phyloP scores from a whole-genome alignment of 306 rosid species.

The Pyrus pyrifolia region DNA sequence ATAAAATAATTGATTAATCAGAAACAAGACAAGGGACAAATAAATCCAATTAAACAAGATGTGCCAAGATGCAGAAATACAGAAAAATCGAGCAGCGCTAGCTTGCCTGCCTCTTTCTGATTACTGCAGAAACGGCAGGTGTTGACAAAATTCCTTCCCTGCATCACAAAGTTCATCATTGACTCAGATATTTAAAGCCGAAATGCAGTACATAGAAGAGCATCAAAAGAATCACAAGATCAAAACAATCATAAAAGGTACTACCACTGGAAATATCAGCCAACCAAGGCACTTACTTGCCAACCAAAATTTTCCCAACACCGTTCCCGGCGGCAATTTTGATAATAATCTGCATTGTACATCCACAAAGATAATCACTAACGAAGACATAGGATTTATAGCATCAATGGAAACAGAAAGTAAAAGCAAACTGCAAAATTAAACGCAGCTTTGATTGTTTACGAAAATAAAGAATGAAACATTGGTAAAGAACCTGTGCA shows the following conservation, averaged over 20 bases:
- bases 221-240: background rate
- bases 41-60: background rate
- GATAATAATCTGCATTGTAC: conserved; percentile 63
- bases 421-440: background rate
- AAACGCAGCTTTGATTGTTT: background rate
- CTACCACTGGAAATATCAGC: conserved; percentile 12
- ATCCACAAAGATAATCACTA: conserved; percentile 10
- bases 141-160: conserved; percentile 95
- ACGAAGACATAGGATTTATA: background rate
- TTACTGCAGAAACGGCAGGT: conserved; percentile 96
- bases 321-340: conserved; percentile 97
- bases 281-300: conserved; percentile 58
- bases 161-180: conserved; percentile 16
- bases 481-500: conserved; percentile 47
- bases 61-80: conserved; percentile 20
- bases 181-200: background rate
- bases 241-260: background rate
- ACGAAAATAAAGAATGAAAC: background rate
- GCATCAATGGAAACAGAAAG: background rate
- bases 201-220: background rate
- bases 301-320: conserved; percentile 87
- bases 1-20: conserved; percentile 18
- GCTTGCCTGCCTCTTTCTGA: conserved; percentile 81
- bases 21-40: conserved; percentile 7
- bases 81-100: conserved; percentile 2